phyloP scores from a whole-genome alignment of 768 basidiomycete species.

The Brasilioporus rufonigricans region DNA sequence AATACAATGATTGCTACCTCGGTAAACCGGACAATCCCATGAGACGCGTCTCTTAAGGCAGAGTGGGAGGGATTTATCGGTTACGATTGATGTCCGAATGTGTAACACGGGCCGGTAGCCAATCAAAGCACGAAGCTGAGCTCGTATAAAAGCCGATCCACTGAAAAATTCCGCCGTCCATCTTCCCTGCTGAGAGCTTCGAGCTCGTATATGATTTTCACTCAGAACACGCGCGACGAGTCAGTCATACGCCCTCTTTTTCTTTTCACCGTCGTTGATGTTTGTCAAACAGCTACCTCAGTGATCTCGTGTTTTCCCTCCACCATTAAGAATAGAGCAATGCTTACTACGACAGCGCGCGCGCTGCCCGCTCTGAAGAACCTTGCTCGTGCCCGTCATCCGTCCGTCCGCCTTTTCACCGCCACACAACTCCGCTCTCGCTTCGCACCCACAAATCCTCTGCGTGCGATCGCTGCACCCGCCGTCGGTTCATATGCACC shows the following conservation, averaged over 20 bases:
- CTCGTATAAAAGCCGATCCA: neutral
- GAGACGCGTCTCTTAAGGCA: too few species aligned
- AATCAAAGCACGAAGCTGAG: neutral
- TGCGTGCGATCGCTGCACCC: constrained; percentile 69
- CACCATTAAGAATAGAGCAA: constrained; percentile 11
- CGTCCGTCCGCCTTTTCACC: constrained; percentile 49
- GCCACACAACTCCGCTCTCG: constrained; percentile 37
- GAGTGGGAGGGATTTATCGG: too few species aligned
- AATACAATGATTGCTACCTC: too few species aligned
- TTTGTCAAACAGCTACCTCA: constrained; percentile 25
- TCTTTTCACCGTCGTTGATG: neutral
- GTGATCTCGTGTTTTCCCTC: constrained; percentile 32
- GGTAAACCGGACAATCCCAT: too few species aligned
- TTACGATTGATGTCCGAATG: too few species aligned
- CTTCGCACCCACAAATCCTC: constrained; percentile 47
- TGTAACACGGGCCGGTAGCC: neutral
- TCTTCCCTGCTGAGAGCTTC: constrained; percentile 10
- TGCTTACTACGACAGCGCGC: constrained; percentile 14
- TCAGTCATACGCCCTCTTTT: constrained; percentile 14
- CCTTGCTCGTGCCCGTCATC: constrained; percentile 20
- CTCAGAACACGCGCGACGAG: constrained; percentile 35
- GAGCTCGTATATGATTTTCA: constrained; percentile 32
- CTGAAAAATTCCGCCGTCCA: neutral
- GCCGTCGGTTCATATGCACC: constrained; percentile 69
- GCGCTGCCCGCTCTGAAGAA: constrained; percentile 14